These are phyloP conservation scores for Gossypium australe DNA, from an alignment of 345 rosid species.

Conservation along the genomic window DNA sequence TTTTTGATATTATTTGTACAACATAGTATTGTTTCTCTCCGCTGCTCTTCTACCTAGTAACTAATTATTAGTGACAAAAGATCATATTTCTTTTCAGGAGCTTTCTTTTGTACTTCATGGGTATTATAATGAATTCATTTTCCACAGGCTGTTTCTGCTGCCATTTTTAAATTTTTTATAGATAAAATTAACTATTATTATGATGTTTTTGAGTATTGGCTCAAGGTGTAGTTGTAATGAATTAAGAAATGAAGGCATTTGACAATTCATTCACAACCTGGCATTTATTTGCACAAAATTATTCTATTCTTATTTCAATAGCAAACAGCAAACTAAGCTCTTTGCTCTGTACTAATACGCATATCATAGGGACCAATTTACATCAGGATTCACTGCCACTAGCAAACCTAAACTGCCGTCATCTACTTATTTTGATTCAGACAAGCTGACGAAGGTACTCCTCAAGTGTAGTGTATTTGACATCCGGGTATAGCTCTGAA, in stretches of 20 bases:
- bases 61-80: background rate
- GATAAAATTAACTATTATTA: too few species aligned
- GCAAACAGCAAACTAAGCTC: background rate
- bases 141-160: background rate
- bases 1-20: conserved; percentile 21
- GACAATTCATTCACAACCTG: background rate
- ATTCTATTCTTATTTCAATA: background rate
- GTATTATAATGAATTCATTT: background rate
- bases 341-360: too few species aligned
- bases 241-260: background rate
- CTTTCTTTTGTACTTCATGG: background rate
- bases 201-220: background rate
- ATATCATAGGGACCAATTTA: too few species aligned
- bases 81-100: background rate
- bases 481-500: conserved; percentile 53
- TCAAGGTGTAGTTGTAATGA: background rate
- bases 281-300: background rate
- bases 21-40: background rate
- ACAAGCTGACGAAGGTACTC: conserved; percentile 26
- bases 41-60: background rate
- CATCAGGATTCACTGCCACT: too few species aligned
- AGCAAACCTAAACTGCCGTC: background rate
- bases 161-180: background rate
- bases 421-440: background rate
- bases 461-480: conserved; percentile 45